A percentile compares a stretch with the other conserved stretches of the same genome.
Evolutionary conservation across 306 rosid species (phyloP).

Genomic region (Datisca glomerata): DNA sequence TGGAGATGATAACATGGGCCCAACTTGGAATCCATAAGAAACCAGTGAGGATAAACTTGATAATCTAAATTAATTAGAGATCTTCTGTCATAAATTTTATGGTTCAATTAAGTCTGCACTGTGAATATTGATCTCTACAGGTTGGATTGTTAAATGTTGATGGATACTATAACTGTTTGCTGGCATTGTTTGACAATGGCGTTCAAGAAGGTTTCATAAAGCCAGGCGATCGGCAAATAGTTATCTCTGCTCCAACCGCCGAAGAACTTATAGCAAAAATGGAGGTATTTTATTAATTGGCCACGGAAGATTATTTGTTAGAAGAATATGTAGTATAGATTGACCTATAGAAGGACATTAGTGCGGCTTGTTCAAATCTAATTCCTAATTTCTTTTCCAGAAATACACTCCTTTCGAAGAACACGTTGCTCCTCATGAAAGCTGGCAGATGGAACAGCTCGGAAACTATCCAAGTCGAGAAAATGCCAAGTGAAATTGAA

Average conservation of each 20-base stretch:
- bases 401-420: constrained; percentile 58
- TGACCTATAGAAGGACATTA: no score
- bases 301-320: no score
- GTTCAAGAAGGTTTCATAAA: constrained; percentile 88
- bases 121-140: constrained; percentile 25
- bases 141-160: constrained; percentile 90
- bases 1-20: constrained; percentile 97
- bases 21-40: constrained; percentile 92
- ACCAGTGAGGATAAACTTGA: constrained; percentile 33
- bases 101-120: constrained; percentile 1
- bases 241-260: constrained; percentile 76
- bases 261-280: constrained; percentile 70
- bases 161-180: constrained; percentile 82
- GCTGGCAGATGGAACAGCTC: constrained; percentile 76
- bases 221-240: constrained; percentile 67
- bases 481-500: constrained; percentile 30
- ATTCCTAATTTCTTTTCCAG: no score
- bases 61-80: not conserved
- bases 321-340: no score
- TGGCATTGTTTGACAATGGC: constrained; percentile 85
- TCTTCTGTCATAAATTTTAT: not conserved
- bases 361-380: no score
- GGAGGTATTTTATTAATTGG: no score
- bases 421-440: constrained; percentile 61
- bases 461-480: constrained; percentile 47